phyloP scores from a whole-genome alignment of 768 basidiomycete species.

The Nidularia sp. region DNA sequence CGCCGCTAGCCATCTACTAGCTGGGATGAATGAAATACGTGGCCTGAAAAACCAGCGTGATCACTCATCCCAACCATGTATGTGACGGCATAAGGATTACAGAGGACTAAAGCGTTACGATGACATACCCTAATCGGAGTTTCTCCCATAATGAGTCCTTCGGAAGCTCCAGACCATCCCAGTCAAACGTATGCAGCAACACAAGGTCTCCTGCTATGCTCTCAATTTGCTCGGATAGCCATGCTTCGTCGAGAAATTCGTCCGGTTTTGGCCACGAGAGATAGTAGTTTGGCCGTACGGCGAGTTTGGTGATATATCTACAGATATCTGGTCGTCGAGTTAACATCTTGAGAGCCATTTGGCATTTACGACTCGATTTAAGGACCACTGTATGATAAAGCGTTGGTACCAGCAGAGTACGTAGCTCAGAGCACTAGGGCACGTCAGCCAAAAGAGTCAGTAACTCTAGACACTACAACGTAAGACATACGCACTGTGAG shows the following conservation, averaged over 20 bases:
- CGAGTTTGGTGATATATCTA: slow-evolving; percentile 34
- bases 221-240: slow-evolving; percentile 33
- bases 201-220: slow-evolving; percentile 24
- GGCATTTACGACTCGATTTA: slow-evolving; percentile 37
- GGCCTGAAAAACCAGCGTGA: not conserved
- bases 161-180: slow-evolving; percentile 49
- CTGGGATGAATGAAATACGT: not conserved
- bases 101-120: not conserved
- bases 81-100: not conserved
- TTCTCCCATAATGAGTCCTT: slow-evolving; percentile 35
- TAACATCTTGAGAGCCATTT: slow-evolving; percentile 31
- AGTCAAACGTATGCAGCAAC: slow-evolving; percentile 41
- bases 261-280: slow-evolving; percentile 46
- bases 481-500: slow-evolving; percentile 28
- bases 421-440: slow-evolving; percentile 23
- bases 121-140: slow-evolving; percentile 31
- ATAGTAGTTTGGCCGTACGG: slow-evolving; percentile 48
- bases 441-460: not conserved
- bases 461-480: slow-evolving; percentile 4
- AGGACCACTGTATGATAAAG: slow-evolving; percentile 42
- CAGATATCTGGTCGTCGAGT: slow-evolving; percentile 28
- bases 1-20: not conserved
- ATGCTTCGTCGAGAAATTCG: slow-evolving; percentile 30
- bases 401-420: slow-evolving; percentile 28
- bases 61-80: not conserved